A percentile compares a stretch with the other conserved stretches of the same genome.
These are phyloP conservation scores for Haberlea rhodopensis DNA, from an alignment of 257 asterid species.

Conservation along the genomic window DNA sequence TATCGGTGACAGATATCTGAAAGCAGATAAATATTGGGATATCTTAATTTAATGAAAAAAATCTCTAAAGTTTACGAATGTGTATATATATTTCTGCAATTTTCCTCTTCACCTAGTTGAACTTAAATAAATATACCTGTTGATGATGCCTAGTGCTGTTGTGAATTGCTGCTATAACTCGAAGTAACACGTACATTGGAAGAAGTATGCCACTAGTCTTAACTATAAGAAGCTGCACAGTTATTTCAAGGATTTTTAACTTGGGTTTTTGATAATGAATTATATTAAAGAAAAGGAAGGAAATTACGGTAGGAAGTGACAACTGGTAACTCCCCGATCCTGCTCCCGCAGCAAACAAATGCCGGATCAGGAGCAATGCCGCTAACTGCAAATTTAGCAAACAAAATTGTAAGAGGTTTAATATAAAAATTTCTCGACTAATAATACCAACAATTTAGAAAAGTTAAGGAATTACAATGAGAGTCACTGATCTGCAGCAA, in stretches of 20 bases:
- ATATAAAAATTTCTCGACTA: too few species aligned
- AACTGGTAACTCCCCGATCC: constrained; percentile 61
- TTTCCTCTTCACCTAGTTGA: not conserved
- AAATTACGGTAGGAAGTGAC: constrained; percentile 68
- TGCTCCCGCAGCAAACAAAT: constrained; percentile 42
- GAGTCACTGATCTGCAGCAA: constrained; percentile 69
- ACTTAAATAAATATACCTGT: constrained; percentile 32
- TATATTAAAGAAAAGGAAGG: not conserved
- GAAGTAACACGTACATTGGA: constrained; percentile 71
- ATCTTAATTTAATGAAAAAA: not conserved
- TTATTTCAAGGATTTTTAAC: not conserved
- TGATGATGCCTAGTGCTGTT: constrained; percentile 37
- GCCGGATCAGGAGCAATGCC: constrained; percentile 30
- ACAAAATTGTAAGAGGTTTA: too few species aligned
- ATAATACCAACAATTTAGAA: too few species aligned
- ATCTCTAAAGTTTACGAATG: not conserved
- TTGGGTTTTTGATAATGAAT: not conserved
- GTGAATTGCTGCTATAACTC: constrained; percentile 53
- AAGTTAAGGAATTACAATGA: too few species aligned
- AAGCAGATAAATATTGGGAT: not conserved
- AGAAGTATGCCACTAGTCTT: constrained; percentile 66
- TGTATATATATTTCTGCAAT: not conserved
- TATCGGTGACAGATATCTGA: constrained; percentile 27
- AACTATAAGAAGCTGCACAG: constrained; percentile 54
- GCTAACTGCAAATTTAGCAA: constrained; percentile 1